Base-by-base conservation (phyloP, 2,329 filamentous ascomycete species). In the Pleoardoris graminearum region DNA sequence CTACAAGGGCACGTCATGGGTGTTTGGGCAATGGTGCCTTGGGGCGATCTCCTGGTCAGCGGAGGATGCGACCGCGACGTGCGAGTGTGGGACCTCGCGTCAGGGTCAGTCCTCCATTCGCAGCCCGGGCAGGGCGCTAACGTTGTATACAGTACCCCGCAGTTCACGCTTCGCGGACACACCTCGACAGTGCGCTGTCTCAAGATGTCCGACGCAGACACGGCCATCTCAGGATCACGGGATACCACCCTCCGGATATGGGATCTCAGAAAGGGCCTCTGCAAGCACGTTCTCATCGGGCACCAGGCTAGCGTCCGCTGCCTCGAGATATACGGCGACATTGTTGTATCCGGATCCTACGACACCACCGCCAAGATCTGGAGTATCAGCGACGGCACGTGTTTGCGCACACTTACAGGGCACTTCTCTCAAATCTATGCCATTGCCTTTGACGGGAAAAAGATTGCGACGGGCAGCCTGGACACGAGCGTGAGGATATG, bases 341-440 rank as follows among this genome's bases (percentile, higher is more conserved):
- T 96, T 59, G 90, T 97, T 35, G 94, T 99, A n/a, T 97, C 92
- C 25, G 94, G 94, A 51, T 96, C 91, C 73, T 99, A 99, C 75
- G 94, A 99, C 72, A 97, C 94, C 6, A 97, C 91, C 19, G 94
- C 94, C 19, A 88, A 91, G 64, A 93, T 99, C 51, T 99, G 94
- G 94, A 97, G 90, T 73, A 97, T 99, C 47, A 96, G 91, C 1
- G 90, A 97, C 75, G 94, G 94, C 25, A 86, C 91, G 57, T 99
- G 94, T 72, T 78, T 97, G 49, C 87, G 93, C 61, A 97, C 91
- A 0, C 80, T 99, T 33, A 87, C 88, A 38, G 94, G 94, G 0
- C 94, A 99, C 75, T 99, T 97, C 76, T 97, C 93, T 70, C 94
- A 99, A 71, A 99, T 99, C 53, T 99, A 99, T 71, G 94, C 94